These are phyloP conservation scores for Microbotryum lychnidis-dioicae DNA, from an alignment of 1,284 basidiomycete genomes.

Conservation along the genomic window DNA sequence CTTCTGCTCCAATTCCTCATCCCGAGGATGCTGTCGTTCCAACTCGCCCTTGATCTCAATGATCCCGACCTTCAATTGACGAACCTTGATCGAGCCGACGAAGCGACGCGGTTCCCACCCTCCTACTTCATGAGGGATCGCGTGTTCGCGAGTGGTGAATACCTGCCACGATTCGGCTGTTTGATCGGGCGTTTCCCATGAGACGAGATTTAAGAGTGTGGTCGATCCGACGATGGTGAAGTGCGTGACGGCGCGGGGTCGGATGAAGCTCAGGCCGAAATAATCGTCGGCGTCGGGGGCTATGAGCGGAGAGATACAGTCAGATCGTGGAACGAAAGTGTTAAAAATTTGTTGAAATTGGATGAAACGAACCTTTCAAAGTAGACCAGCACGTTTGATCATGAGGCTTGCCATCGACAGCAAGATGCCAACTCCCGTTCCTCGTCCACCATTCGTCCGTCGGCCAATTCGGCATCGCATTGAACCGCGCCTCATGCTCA, in stretches of 20 bases:
- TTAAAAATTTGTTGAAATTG: neutral
- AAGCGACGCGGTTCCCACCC: neutral
- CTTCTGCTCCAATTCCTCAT: conserved; percentile 13
- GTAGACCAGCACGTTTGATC: conserved; percentile 26
- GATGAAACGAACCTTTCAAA: conserved; percentile 9
- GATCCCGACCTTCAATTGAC: neutral
- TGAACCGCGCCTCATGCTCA: conserved; percentile 23
- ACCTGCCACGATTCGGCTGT: conserved; percentile 31
- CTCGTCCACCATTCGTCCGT: conserved; percentile 16
- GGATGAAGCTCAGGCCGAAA: conserved; percentile 26
- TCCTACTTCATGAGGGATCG: neutral
- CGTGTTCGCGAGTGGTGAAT: conserved; percentile 13
- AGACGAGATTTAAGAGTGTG: conserved; percentile 26
- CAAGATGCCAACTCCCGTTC: conserved; percentile 31
- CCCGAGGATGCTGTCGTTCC: conserved; percentile 10
- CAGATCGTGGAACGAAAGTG: neutral
- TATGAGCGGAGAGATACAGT: neutral
- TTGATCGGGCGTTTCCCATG: conserved; percentile 21
- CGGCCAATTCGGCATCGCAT: conserved; percentile 8
- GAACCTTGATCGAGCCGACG: neutral
- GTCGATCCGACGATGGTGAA: conserved; percentile 22
- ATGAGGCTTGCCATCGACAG: conserved; percentile 26
- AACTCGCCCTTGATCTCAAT: conserved; percentile 12
- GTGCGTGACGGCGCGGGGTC: conserved; percentile 5
- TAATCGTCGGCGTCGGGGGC: conserved; percentile 23